phyloP scores from a whole-genome alignment of 352 stramenopile genomes.

The Phytophthora aleatoria region DNA sequence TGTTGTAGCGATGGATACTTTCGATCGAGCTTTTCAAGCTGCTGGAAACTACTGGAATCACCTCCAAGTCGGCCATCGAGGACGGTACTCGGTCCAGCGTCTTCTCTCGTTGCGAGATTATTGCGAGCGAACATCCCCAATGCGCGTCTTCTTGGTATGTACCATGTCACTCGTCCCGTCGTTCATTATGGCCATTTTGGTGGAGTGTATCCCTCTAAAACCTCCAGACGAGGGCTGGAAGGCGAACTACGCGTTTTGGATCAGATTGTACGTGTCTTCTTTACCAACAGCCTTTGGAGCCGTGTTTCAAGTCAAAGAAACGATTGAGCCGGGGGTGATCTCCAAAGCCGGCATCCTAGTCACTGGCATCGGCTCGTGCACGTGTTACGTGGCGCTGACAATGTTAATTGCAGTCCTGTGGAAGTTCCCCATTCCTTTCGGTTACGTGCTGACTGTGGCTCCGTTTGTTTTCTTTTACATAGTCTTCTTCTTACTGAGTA shows the following conservation, averaged over 20 bases:
- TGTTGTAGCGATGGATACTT: background rate
- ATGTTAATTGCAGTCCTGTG: conserved; percentile 18
- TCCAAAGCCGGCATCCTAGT: conserved; percentile 4
- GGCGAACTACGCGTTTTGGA: conserved; percentile 33
- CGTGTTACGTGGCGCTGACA: conserved; percentile 15
- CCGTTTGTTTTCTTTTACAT: conserved; percentile 26
- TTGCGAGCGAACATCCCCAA: conserved; percentile 5
- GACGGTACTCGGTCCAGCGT: background rate
- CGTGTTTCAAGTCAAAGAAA: conserved; percentile 17
- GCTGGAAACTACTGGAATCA: background rate
- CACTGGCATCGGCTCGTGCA: conserved; percentile 13
- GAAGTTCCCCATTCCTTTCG: conserved; percentile 29
- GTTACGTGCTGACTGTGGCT: conserved; percentile 18
- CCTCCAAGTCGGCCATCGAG: background rate
- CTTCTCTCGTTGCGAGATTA: conserved; percentile 25
- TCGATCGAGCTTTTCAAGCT: background rate
- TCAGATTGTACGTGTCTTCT: conserved; percentile 21
- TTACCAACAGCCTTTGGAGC: conserved; percentile 15
- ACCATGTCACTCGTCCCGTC: conserved; percentile 12
- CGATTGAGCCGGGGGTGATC: conserved; percentile 16
- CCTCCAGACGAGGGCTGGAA: conserved; percentile 18
- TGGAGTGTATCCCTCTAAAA: conserved; percentile 36
- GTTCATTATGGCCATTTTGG: conserved; percentile 14
- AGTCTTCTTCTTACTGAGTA: conserved; percentile 17
- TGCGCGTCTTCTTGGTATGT: conserved; percentile 15